These are phyloP conservation scores for Tricholomella constricta DNA, from an alignment of 768 basidiomycete species.

Conservation along the genomic window DNA sequence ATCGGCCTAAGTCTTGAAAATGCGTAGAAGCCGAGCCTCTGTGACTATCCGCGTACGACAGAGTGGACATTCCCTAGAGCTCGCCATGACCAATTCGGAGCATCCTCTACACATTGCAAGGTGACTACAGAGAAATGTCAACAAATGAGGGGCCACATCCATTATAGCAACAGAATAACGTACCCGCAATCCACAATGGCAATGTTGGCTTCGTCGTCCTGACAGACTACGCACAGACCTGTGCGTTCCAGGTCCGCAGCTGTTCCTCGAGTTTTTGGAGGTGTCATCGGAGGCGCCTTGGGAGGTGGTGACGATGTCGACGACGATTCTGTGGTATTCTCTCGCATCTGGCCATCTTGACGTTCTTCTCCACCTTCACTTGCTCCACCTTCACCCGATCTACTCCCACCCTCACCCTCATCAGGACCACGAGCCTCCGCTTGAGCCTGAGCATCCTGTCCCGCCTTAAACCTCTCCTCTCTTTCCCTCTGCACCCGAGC, in stretches of 20 bases:
- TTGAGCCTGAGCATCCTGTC: conserved; percentile 23
- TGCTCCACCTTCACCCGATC: conserved; percentile 14
- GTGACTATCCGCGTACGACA: conserved; percentile 90
- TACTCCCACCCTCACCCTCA: conserved; percentile 6
- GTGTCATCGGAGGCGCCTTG: conserved; percentile 15
- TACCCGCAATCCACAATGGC: conserved; percentile 95
- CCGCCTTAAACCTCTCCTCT: conserved; percentile 22
- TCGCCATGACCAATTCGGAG: conserved; percentile 76
- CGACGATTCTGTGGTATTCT: conserved; percentile 20
- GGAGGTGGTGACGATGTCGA: conserved; percentile 25
- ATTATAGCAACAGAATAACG: conserved; percentile 28
- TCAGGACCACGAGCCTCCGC: conserved; percentile 15
- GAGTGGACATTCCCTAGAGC: conserved; percentile 85
- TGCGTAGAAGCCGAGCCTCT: conserved; percentile 75
- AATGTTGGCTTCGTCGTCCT: conserved; percentile 92
- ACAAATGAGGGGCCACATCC: not conserved
- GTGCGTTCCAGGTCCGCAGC: conserved; percentile 56
- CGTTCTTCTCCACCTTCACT: conserved; percentile 5
- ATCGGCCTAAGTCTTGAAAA: conserved; percentile 53
- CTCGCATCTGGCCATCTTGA: conserved; percentile 3
- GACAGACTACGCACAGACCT: conserved; percentile 89
- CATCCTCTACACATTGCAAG: conserved; percentile 77
- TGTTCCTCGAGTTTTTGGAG: conserved; percentile 39
- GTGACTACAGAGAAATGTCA: conserved; percentile 49
- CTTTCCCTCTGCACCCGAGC: conserved; percentile 31